Percentiles rank a stretch among this genome's conserved stretches.
phyloP scores from a whole-genome alignment of 2,329 filamentous ascomycete genomes.

The Aspergillus ustus region DNA sequence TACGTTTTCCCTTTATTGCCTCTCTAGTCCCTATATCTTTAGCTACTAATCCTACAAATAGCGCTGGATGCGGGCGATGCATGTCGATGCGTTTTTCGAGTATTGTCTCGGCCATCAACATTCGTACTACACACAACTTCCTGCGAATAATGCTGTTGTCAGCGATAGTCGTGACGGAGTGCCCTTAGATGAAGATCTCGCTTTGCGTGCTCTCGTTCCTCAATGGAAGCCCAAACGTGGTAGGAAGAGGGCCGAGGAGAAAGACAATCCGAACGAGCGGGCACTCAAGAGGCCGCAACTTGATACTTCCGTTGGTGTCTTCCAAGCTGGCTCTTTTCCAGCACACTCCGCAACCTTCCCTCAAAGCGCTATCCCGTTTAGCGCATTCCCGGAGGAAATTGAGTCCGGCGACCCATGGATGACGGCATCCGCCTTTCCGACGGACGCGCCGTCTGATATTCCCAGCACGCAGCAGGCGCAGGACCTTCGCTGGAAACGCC shows the following conservation, averaged over 20 bases:
- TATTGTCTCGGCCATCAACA: conserved; percentile 80
- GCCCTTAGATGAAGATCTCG: conserved; percentile 83
- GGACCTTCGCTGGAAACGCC: conserved; percentile 53
- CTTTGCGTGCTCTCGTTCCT: conserved; percentile 79
- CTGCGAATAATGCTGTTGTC: conserved; percentile 65
- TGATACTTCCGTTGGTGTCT: conserved; percentile 56
- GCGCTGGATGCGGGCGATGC: conserved; percentile 98
- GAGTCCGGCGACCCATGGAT: conserved; percentile 50
- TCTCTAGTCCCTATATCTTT: background rate
- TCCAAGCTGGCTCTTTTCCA: conserved; percentile 48
- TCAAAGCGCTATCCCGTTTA: conserved; percentile 56
- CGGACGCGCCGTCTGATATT: conserved; percentile 43
- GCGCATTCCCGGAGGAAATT: conserved; percentile 60
- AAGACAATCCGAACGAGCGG: conserved; percentile 62
- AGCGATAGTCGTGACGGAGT: conserved; percentile 78
- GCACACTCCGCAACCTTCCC: conserved; percentile 55
- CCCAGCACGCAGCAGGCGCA: conserved; percentile 31
- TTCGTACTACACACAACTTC: conserved; percentile 78
- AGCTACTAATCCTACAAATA: conserved; percentile 36
- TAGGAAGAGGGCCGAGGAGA: conserved; percentile 64
- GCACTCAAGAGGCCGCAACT: conserved; percentile 65
- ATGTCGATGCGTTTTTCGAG: conserved; percentile 92
- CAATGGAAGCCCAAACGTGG: conserved; percentile 69
- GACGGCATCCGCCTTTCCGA: conserved; percentile 47
- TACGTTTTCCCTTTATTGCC: conserved; percentile 39